phyloP scores from a whole-genome alignment of 345 rosid genomes.

The Arabis alpina region DNA sequence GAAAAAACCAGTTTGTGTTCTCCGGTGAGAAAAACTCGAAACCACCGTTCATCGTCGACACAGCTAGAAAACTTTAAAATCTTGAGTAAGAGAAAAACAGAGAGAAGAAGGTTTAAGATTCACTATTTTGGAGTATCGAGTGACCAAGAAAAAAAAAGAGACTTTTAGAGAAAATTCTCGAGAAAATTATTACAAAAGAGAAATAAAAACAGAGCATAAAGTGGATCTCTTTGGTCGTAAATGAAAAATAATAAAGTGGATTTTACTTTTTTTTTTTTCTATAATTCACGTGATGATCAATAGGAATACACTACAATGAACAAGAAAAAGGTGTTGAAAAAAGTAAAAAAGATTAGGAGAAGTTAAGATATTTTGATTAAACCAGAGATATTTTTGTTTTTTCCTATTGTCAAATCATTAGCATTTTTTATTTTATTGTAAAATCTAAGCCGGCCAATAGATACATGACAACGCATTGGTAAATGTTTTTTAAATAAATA shows the following conservation, averaged over 20 bases:
- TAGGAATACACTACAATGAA: slow-evolving; percentile 26
- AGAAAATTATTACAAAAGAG: slow-evolving; percentile 37
- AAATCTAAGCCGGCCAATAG: slow-evolving; percentile 13
- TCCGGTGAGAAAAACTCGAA: slow-evolving; percentile 57
- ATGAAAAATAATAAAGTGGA: slow-evolving; percentile 23
- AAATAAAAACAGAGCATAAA: slow-evolving; percentile 32
- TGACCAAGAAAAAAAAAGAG: slow-evolving; percentile 20
- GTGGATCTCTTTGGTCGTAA: slow-evolving; percentile 39
- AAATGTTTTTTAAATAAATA: background rate
- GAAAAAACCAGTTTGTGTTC: slow-evolving; percentile 57
- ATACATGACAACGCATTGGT: slow-evolving; percentile 3
- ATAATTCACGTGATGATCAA: slow-evolving; percentile 37
- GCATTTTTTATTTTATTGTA: background rate
- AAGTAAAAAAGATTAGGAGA: background rate
- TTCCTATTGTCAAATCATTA: slow-evolving; percentile 16
- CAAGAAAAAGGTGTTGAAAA: slow-evolving; percentile 21
- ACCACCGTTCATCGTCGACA: slow-evolving; percentile 43
- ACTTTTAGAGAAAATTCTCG: slow-evolving; percentile 12
- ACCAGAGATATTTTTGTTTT: slow-evolving; percentile 10
- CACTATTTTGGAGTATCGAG: slow-evolving; percentile 30
- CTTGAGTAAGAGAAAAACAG: background rate
- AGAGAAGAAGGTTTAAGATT: slow-evolving; percentile 24
- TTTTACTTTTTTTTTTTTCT: slow-evolving; percentile 22
- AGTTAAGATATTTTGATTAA: slow-evolving; percentile 20
- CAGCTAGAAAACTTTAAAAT: background rate